Evolutionary conservation across 768 basidiomycete genomes (phyloP).

Genomic region (Kwoniella shandongensis): DNA sequence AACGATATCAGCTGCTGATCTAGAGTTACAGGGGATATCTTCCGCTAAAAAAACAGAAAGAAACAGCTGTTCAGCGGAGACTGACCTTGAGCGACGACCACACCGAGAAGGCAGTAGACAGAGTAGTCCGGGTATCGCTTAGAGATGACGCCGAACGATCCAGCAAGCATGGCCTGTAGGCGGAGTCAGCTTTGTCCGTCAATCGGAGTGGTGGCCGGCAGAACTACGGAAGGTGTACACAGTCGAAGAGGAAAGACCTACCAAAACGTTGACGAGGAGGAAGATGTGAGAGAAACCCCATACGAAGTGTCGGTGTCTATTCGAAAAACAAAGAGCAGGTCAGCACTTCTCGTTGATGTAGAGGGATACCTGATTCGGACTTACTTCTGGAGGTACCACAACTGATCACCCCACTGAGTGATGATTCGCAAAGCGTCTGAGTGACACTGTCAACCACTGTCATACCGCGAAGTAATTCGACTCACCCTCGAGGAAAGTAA

Average conservation of each 20-base stretch:
- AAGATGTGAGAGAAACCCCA: slow-evolving; percentile 94
- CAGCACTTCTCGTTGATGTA: not conserved
- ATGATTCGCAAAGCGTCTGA: slow-evolving; percentile 82
- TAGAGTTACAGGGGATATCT: not conserved
- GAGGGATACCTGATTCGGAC: slow-evolving; percentile 49
- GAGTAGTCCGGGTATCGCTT: slow-evolving; percentile 86
- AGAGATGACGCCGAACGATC: slow-evolving; percentile 78
- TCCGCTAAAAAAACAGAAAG: not conserved
- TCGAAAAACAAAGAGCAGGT: not conserved
- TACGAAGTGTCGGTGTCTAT: slow-evolving; percentile 91
- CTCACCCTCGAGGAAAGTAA: slow-evolving; percentile 82
- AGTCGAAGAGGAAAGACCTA: slow-evolving; percentile 63
- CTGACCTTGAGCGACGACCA: slow-evolving; percentile 81
- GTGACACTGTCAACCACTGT: not conserved
- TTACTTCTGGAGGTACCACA: slow-evolving; percentile 96
- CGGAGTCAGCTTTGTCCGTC: not conserved
- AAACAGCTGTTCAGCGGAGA: not conserved
- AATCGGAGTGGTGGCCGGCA: too few relatives aligned
- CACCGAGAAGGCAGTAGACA: slow-evolving; percentile 81
- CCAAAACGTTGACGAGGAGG: slow-evolving; percentile 84
- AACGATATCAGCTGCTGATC: not conserved
- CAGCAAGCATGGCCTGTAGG: slow-evolving; percentile 77
- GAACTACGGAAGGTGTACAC: too few relatives aligned
- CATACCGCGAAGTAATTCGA: not conserved
- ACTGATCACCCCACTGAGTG: slow-evolving; percentile 94